These are phyloP conservation scores for Cladorrhinum sp. DNA, from an alignment of 2,329 filamentous ascomycete genomes.

Conservation along the genomic window DNA sequence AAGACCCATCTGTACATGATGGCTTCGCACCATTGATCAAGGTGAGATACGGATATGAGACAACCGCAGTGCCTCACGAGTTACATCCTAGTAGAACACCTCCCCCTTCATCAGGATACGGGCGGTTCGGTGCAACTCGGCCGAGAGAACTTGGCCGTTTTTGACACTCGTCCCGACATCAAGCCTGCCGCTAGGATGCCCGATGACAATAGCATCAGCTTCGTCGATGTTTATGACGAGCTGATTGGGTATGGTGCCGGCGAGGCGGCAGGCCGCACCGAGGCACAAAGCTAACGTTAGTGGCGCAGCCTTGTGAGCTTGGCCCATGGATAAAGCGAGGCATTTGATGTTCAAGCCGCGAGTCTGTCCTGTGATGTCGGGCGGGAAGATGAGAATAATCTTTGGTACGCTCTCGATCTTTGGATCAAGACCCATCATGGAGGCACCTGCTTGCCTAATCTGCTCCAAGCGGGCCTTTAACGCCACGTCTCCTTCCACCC, in stretches of 20 bases:
- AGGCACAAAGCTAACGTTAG: conserved; percentile 41
- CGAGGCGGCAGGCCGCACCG: conserved; percentile 38
- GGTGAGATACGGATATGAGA: neutral
- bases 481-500: conserved; percentile 32
- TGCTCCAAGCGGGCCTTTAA: conserved; percentile 36
- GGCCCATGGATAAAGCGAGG: conserved; percentile 46
- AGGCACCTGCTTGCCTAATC: conserved; percentile 38
- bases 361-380: conserved; percentile 21
- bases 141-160: conserved; percentile 41
- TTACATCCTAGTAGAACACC: conserved; percentile 38
- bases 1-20: neutral
- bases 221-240: conserved; percentile 26
- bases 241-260: conserved; percentile 41
- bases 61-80: neutral
- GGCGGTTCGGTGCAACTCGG: conserved; percentile 46
- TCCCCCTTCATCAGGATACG: conserved; percentile 49
- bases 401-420: conserved; percentile 41
- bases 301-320: conserved; percentile 43
- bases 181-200: conserved; percentile 46
- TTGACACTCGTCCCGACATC: conserved; percentile 43
- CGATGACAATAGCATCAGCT: conserved; percentile 39
- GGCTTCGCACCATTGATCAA: neutral
- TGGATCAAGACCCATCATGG: conserved; percentile 40
- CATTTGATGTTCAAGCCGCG: conserved; percentile 41
- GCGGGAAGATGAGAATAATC: conserved; percentile 43